phyloP scores from a whole-genome alignment of 2,329 filamentous ascomycete species.

The Diaporthe nobilis region DNA sequence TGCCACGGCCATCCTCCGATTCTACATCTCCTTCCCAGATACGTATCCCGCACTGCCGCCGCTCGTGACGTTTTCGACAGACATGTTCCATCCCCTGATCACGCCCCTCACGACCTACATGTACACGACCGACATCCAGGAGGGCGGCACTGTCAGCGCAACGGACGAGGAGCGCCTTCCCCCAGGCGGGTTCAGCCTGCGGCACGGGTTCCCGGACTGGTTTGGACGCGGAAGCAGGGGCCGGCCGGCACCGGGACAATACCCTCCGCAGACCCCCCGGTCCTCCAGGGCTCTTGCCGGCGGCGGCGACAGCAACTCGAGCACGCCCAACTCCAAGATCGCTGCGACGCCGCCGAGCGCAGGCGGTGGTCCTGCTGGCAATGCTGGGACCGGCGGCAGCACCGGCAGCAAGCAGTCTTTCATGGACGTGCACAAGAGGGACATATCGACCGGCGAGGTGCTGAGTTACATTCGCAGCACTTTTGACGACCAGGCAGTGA shows the following conservation, averaged over 20 bases:
- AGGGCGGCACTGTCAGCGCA: conserved; percentile 83
- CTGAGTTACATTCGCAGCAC: conserved; percentile 85
- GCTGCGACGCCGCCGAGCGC: conserved; percentile 47
- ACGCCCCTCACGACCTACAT: conserved; percentile 95
- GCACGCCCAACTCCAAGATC: conserved; percentile 51
- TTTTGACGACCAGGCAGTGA: conserved; percentile 82
- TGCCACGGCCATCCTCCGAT: conserved; percentile 86
- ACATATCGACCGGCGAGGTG: conserved; percentile 75
- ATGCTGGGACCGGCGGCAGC: background rate
- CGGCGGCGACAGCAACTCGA: conserved; percentile 45
- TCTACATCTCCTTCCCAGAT: conserved; percentile 89
- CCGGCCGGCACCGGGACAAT: conserved; percentile 47
- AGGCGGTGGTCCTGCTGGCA: conserved; percentile 30
- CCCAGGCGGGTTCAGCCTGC: conserved; percentile 90
- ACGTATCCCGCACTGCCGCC: conserved; percentile 85
- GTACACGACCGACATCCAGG: conserved; percentile 84
- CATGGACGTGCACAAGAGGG: conserved; percentile 57
- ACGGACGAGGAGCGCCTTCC: conserved; percentile 86
- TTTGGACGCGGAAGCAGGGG: conserved; percentile 74
- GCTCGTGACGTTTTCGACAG: conserved; percentile 88
- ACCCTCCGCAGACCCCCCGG: conserved; percentile 45
- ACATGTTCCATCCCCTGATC: conserved; percentile 95
- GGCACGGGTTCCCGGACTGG: conserved; percentile 93
- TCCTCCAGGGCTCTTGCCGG: conserved; percentile 42
- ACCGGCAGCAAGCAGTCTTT: conserved; percentile 51